Evolutionary conservation across 2,329 filamentous ascomycete genomes (phyloP).

Genomic region (Sclerotinia glacialis): DNA sequence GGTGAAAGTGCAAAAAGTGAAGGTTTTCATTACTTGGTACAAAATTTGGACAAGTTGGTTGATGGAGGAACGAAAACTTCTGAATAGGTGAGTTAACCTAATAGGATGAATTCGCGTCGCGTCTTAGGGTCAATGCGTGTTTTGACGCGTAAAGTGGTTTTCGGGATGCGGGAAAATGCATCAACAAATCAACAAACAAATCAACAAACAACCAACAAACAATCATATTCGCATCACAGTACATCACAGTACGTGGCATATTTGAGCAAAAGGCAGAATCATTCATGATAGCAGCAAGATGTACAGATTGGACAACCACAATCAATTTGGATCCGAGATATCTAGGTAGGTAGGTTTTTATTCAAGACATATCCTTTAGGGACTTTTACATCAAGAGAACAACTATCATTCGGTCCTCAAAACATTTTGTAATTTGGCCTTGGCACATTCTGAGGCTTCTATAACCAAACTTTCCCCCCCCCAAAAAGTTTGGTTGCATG

Average conservation of each 20-base stretch:
- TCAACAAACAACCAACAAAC: neutral
- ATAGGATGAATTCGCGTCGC: constrained; percentile 28
- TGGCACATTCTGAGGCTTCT: neutral
- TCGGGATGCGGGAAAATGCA: neutral
- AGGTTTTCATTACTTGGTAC: constrained; percentile 21
- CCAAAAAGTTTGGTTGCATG: neutral
- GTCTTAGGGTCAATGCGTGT: constrained; percentile 24
- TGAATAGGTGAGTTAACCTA: constrained; percentile 21
- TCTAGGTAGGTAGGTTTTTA: neutral
- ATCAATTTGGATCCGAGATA: neutral
- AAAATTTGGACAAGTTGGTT: constrained; percentile 15
- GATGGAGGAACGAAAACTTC: constrained; percentile 17
- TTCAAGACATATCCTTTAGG: neutral
- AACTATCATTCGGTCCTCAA: neutral
- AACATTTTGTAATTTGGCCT: neutral
- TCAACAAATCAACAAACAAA: neutral
- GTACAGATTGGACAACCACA: neutral
- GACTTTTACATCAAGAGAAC: neutral
- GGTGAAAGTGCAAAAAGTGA: constrained; percentile 25
- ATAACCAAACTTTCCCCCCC: neutral
- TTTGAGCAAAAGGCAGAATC: neutral
- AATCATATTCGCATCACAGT: no score
- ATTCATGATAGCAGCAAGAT: constrained; percentile 4
- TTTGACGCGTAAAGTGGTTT: constrained; percentile 36
- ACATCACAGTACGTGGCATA: no score